phyloP scores from a whole-genome alignment of 129 eudicot species.

The Flaveria robusta region DNA sequence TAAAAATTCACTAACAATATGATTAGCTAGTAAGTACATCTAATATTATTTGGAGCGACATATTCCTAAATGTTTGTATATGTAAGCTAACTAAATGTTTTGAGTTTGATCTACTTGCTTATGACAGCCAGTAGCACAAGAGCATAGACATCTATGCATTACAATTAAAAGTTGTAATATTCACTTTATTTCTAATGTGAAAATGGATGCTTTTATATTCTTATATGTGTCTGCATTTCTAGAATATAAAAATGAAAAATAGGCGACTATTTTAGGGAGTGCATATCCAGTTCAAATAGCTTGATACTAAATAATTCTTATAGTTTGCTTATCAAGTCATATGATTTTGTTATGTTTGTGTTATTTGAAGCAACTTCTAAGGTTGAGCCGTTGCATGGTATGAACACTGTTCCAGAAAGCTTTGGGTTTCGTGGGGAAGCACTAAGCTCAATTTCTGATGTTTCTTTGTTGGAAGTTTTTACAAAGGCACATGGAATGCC shows the following conservation, averaged over 20 bases:
- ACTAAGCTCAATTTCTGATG: slow-evolving; percentile 79
- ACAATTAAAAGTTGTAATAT: not conserved
- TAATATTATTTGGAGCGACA: not conserved
- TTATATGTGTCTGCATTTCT: not conserved
- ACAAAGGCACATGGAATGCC: slow-evolving; percentile 93
- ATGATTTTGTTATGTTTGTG: slow-evolving; percentile 25
- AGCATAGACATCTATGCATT: slow-evolving; percentile 1
- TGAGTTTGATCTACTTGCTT: slow-evolving; percentile 10
- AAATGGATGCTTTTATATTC: not conserved
- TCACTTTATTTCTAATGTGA: not conserved
- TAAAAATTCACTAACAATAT: not conserved
- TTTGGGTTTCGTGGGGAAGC: slow-evolving; percentile 93
- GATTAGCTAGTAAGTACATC: not conserved
- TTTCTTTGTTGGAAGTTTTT: slow-evolving; percentile 80
- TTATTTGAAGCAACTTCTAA: slow-evolving; percentile 76
- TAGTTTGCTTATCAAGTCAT: slow-evolving; percentile 13
- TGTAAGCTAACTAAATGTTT: slow-evolving; percentile 3
- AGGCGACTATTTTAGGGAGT: not conserved
- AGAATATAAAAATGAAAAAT: not conserved
- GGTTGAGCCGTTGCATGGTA: slow-evolving; percentile 42
- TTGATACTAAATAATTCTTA: not conserved
- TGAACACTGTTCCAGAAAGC: slow-evolving; percentile 42
- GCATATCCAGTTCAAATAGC: not conserved
- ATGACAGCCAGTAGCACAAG: not conserved
- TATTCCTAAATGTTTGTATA: slow-evolving; percentile 4